Percentiles rank a stretch among this genome's conserved stretches.
Evolutionary conservation across 2,329 filamentous ascomycete species (phyloP).

Genomic region (Onygenales sp.): DNA sequence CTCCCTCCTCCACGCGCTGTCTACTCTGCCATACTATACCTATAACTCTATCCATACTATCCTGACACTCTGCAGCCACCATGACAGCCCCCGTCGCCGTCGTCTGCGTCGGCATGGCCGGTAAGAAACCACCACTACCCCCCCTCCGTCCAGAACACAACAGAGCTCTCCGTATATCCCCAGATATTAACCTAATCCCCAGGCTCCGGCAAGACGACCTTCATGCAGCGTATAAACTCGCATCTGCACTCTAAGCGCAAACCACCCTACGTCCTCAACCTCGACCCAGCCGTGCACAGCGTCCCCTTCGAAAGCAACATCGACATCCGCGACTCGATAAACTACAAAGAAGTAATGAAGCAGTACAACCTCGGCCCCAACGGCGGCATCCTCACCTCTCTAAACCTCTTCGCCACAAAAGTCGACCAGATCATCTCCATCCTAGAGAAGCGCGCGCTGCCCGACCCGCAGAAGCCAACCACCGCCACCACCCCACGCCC

Average conservation of each 20-base stretch:
- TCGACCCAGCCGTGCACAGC: slow-evolving; percentile 87
- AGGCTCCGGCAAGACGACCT: slow-evolving; percentile 98
- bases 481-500: slow-evolving; percentile 45
- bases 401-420: slow-evolving; percentile 96
- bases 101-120: slow-evolving; percentile 96
- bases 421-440: slow-evolving; percentile 88
- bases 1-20: background rate
- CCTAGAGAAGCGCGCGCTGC: slow-evolving; percentile 75
- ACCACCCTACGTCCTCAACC: slow-evolving; percentile 90
- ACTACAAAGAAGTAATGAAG: slow-evolving; percentile 99
- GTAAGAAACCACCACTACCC: slow-evolving; percentile 33
- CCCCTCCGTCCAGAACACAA: background rate
- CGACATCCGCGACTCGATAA: slow-evolving; percentile 96
- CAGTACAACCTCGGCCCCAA: slow-evolving; percentile 97
- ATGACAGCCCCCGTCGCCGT: slow-evolving; percentile 62
- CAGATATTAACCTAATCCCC: slow-evolving; percentile 8
- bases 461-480: slow-evolving; percentile 27
- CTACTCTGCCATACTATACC: background rate
- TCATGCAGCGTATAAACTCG: slow-evolving; percentile 97
- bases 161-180: slow-evolving; percentile 2
- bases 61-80: slow-evolving; percentile 11
- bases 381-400: slow-evolving; percentile 86
- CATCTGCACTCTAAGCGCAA: slow-evolving; percentile 73
- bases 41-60: background rate
- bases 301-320: slow-evolving; percentile 97